Percentiles rank a stretch among this genome's conserved stretches.
phyloP scores from a whole-genome alignment of 768 basidiomycete species.

The Naematelia encephala region DNA sequence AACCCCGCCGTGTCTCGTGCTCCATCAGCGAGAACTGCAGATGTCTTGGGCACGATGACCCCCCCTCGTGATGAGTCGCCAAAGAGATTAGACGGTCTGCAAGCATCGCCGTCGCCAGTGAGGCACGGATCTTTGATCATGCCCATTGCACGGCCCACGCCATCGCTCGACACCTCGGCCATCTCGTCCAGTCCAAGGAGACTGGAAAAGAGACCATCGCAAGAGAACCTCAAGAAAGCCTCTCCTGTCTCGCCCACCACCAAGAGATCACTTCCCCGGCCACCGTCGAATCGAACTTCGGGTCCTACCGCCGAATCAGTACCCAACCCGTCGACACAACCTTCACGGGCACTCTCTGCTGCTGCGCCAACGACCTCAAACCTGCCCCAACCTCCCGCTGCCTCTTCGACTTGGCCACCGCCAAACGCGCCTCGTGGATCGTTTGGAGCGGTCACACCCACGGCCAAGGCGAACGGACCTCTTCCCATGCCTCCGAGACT shows the following conservation, averaged over 20 bases:
- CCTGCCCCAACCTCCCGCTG: not conserved
- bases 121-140: conserved; percentile 16
- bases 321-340: not conserved
- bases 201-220: conserved; percentile 27
- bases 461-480: not conserved
- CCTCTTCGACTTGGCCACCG: conserved; percentile 3
- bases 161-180: conserved; percentile 1
- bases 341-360: conserved; percentile 2
- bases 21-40: not conserved
- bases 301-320: not conserved
- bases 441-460: not conserved
- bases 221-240: conserved; percentile 15
- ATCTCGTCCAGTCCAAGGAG: conserved; percentile 11
- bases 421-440: not conserved
- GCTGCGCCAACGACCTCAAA: not conserved
- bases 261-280: conserved; percentile 35
- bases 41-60: not conserved
- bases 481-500: not conserved
- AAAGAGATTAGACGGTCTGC: not conserved
- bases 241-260: conserved; percentile 29
- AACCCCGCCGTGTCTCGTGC: not conserved
- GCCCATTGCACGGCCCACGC: conserved; percentile 20
- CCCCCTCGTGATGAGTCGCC: not conserved
- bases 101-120: conserved; percentile 11
- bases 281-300: conserved; percentile 17